Percentiles rank a stretch among this genome's conserved stretches.
phyloP scores from a whole-genome alignment of 1,284 basidiomycete species.

The Heterobasidion parviporum region DNA sequence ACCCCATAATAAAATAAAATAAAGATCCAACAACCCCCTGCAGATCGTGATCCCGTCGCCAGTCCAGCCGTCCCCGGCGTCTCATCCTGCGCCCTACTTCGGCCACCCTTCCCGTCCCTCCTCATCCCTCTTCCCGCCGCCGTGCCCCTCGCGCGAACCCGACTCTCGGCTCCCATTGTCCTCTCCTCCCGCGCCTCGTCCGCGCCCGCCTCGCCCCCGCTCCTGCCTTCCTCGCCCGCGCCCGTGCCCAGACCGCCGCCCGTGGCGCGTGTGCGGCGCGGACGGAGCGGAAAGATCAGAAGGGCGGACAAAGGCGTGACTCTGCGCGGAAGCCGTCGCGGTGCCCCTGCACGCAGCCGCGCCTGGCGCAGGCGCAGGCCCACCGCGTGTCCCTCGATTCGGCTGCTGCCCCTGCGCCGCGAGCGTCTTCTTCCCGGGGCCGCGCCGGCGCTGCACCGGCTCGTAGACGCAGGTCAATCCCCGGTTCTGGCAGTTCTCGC shows the following conservation, averaged over 20 bases:
- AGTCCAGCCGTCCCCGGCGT: neutral
- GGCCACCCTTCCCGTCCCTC: slow-evolving; percentile 8
- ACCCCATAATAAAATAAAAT: too few relatives aligned
- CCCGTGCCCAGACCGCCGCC: slow-evolving; percentile 11
- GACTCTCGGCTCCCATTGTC: neutral
- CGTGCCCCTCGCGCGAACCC: slow-evolving; percentile 2
- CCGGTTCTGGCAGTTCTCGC: slow-evolving; percentile 48
- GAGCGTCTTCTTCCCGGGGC: slow-evolving; percentile 62
- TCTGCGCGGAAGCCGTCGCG: too few relatives aligned
- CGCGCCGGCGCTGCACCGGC: slow-evolving; percentile 46
- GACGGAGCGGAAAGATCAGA: too few relatives aligned
- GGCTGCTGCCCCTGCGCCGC: slow-evolving; percentile 20
- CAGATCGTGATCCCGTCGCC: too few relatives aligned
- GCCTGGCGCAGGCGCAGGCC: too few relatives aligned
- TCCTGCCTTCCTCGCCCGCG: neutral
- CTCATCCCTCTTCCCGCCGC: neutral
- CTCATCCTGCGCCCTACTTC: slow-evolving; percentile 1
- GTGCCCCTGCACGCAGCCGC: too few relatives aligned
- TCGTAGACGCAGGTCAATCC: slow-evolving; percentile 46
- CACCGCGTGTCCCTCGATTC: too few relatives aligned
- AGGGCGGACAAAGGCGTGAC: too few relatives aligned
- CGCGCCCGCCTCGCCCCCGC: neutral
- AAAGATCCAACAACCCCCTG: too few relatives aligned
- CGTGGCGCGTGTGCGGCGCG: neutral
- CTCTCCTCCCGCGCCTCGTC: slow-evolving; percentile 6